Evolutionary conservation across 139 green algal genomes (phyloP), one percentile per base, ranked within the genome.

Genomic region (Ettlia oleoabundans): DNA sequence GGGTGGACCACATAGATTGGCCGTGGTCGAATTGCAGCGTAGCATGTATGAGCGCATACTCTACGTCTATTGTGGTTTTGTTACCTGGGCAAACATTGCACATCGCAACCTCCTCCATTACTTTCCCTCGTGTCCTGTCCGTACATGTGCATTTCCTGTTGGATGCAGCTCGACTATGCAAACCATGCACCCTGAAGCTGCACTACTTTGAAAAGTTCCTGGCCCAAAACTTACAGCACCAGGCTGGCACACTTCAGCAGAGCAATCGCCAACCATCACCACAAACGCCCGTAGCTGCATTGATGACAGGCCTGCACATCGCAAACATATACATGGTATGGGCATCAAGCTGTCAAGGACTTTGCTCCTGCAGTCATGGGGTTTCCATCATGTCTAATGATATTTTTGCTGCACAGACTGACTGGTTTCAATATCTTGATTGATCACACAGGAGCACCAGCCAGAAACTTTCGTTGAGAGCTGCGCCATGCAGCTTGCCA

Each of bases 201-300:
- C 77, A 85, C 41, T 98, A 93, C 83, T 88, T 98, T 64, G 92
- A 96, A 62, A 90, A 90, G 65, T 70, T 95, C 68, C 83, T 96
- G 69, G 68, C 82, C 9, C 32, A 81, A 3, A 85, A 78, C 47
- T 30, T 85, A 22, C 80, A 86, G 33, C 84, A 88, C 10, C 84
- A 88, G 21, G 40, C 85, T 0, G 35, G 64, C 52, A 32, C 68
- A 19, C 52, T 33, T 47, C 70, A 75, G 65, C 69, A 66, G 30
- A 40, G 33, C 21, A 67, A 35, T 22, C 30, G 53, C 26, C 58
- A 53, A 8, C 19, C 65, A 13, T 15, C 66, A 43, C 53, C 43
- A 1, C 53, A 82, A 7, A 88, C 88, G 37, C 79, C 88, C 1
- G 68, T 90, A 19, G 81, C 88, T 1, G 88, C 86, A 4, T 84